Conservation (phyloP, 148 eudicot species). For the Amaranthus cruentus region DNA sequence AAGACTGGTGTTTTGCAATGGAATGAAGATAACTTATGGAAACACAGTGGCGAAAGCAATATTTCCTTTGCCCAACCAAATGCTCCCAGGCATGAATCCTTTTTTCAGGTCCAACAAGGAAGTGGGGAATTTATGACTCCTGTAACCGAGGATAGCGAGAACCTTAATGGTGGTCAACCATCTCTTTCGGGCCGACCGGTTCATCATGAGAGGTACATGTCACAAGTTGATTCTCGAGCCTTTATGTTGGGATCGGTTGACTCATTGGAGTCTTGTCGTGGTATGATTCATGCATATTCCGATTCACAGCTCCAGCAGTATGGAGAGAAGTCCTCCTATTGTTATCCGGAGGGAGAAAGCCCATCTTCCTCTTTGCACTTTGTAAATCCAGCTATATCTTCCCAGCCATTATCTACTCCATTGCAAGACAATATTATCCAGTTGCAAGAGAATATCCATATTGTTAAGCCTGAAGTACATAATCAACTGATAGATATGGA, state of each 20-base stretch:
- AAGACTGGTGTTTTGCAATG: slow-evolving; percentile 26
- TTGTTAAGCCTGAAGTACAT: slow-evolving; percentile 31
- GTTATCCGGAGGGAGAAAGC: slow-evolving; percentile 49
- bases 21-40: slow-evolving; percentile 32
- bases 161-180: slow-evolving; percentile 24
- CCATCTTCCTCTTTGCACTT: slow-evolving; percentile 44
- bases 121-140: slow-evolving; percentile 28
- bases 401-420: slow-evolving; percentile 23
- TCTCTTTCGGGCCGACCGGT: slow-evolving; percentile 32
- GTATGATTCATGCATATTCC: slow-evolving; percentile 72
- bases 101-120: slow-evolving; percentile 25
- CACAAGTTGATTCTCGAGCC: slow-evolving; percentile 39
- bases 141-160: slow-evolving; percentile 24
- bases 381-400: slow-evolving; percentile 29
- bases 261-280: slow-evolving; percentile 42
- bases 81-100: slow-evolving; percentile 21
- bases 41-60: slow-evolving; percentile 41
- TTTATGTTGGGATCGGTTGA: slow-evolving; percentile 38
- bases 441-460: slow-evolving; percentile 28
- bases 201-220: slow-evolving; percentile 43
- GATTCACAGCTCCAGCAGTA: slow-evolving; percentile 69
- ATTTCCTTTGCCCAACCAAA: slow-evolving; percentile 34
- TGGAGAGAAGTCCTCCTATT: slow-evolving; percentile 40
- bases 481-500: slow-evolving; percentile 35
- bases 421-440: slow-evolving; percentile 35